A percentile compares a stretch with the other conserved stretches of the same genome.
Conservation (phyloP, 148 eudicot species). For the Nyssa sinensis region DNA sequence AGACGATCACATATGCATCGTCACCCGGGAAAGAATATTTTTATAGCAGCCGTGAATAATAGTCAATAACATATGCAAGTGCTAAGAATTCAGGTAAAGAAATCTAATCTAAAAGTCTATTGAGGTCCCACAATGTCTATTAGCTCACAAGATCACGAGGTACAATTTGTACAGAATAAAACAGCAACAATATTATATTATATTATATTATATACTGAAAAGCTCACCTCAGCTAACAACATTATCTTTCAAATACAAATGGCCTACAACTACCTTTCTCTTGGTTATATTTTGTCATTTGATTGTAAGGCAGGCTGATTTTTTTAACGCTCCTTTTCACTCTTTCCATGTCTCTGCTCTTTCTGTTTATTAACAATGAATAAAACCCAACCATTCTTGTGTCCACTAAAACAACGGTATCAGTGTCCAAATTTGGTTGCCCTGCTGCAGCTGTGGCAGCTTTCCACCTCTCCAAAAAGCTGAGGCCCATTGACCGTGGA, state of each 20-base stretch:
- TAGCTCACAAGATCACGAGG: not conserved
- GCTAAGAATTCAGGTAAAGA: not conserved
- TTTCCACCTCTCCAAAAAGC: not conserved
- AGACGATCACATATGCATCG: too few species aligned
- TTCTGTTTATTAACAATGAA: not conserved
- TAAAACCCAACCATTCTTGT: not conserved
- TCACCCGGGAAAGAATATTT: too few species aligned
- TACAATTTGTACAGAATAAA: constrained; percentile 16
- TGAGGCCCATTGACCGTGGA: not conserved
- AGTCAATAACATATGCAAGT: not conserved
- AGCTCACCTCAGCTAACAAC: constrained; percentile 12
- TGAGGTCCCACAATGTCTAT: too few species aligned
- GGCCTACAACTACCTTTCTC: not conserved
- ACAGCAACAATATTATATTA: not conserved
- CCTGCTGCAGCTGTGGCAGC: constrained; percentile 6
- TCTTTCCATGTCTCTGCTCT: constrained; percentile 4
- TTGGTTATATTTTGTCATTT: not conserved
- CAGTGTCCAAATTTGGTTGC: not conserved
- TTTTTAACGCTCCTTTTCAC: not conserved
- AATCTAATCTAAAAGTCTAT: not conserved
- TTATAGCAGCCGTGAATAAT: too few species aligned
- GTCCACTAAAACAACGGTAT: not conserved
- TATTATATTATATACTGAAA: not conserved
- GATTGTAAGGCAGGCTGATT: not conserved
- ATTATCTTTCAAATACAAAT: constrained; percentile 4